These are phyloP conservation scores for Epichloe baconii DNA, from an alignment of 2,329 filamentous ascomycete genomes.

Conservation along the genomic window DNA sequence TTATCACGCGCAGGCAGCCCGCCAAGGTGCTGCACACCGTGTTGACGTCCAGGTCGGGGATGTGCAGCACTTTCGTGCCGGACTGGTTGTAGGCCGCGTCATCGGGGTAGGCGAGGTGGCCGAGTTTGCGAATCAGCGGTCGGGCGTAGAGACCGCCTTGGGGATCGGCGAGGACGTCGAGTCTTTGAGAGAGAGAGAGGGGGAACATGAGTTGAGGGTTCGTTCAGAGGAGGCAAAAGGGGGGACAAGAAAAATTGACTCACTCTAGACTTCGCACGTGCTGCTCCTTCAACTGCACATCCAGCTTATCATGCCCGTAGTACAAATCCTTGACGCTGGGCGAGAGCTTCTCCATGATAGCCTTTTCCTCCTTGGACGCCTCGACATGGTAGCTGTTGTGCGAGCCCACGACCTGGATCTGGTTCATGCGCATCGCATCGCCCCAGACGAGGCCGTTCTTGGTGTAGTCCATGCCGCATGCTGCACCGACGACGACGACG, in stretches of 20 bases:
- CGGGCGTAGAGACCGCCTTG: constrained; percentile 33
- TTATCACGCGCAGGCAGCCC: constrained; percentile 28
- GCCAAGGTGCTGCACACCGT: constrained; percentile 32
- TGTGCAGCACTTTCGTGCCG: constrained; percentile 36
- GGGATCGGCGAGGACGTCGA: constrained; percentile 35
- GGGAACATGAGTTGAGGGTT: neutral
- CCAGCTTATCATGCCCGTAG: constrained; percentile 32
- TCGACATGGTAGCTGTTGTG: constrained; percentile 40
- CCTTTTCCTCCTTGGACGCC: constrained; percentile 25
- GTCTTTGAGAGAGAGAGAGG: neutral
- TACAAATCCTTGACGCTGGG: constrained; percentile 27
- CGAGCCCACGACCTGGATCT: constrained; percentile 36
- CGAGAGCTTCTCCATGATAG: constrained; percentile 24
- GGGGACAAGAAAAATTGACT: neutral
- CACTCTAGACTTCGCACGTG: constrained; percentile 31
- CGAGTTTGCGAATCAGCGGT: constrained; percentile 27
- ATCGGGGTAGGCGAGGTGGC: constrained; percentile 25
- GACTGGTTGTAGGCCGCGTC: constrained; percentile 25
- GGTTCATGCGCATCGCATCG: constrained; percentile 31
- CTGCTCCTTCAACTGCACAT: constrained; percentile 31
- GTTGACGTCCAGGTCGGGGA: constrained; percentile 35
- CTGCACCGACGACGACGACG: neutral
- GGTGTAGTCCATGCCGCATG: constrained; percentile 8
- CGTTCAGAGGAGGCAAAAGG: neutral
- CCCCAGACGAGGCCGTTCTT: constrained; percentile 21